These are phyloP conservation scores for Wickerhamomyces ciferrii DNA, from an alignment of 805 yeast species.

Conservation along the genomic window DNA sequence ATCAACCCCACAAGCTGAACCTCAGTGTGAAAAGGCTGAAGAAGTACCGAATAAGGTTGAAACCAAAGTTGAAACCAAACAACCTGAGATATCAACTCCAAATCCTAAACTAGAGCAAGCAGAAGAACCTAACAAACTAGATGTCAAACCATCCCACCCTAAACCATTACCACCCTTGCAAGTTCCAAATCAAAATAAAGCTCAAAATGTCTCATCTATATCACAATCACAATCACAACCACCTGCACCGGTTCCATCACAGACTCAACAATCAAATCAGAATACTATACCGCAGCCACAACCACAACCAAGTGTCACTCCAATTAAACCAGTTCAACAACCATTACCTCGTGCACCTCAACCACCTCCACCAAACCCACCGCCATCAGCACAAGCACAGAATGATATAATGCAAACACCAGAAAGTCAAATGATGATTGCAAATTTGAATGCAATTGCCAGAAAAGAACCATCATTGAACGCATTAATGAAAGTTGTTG, in stretches of 20 bases:
- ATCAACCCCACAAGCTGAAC: constrained; percentile 1
- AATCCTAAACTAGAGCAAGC: background rate
- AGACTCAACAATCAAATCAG: background rate
- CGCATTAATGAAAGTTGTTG: constrained; percentile 77
- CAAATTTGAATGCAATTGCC: constrained; percentile 80
- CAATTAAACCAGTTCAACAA: background rate
- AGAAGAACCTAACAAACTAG: too few species aligned
- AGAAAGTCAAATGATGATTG: constrained; percentile 77
- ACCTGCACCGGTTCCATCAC: background rate
- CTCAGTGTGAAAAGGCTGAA: background rate
- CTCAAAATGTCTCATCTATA: background rate
- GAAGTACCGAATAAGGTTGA: background rate
- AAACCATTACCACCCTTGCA: constrained; percentile 13
- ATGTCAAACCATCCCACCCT: background rate
- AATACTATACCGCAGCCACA: background rate
- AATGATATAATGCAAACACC: constrained; percentile 44
- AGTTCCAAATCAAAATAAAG: background rate
- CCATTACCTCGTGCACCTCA: constrained; percentile 3
- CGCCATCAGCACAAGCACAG: constrained; percentile 22
- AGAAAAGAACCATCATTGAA: constrained; percentile 62
- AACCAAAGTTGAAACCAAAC: too few species aligned
- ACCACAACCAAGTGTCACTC: background rate
- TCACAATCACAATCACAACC: background rate
- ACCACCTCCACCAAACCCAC: constrained; percentile 10
- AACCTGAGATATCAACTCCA: background rate